Percentiles rank a stretch among this genome's conserved stretches.
phyloP scores from a whole-genome alignment of 192 early-diverging fungal species.

The Backusella liffmaniae region DNA sequence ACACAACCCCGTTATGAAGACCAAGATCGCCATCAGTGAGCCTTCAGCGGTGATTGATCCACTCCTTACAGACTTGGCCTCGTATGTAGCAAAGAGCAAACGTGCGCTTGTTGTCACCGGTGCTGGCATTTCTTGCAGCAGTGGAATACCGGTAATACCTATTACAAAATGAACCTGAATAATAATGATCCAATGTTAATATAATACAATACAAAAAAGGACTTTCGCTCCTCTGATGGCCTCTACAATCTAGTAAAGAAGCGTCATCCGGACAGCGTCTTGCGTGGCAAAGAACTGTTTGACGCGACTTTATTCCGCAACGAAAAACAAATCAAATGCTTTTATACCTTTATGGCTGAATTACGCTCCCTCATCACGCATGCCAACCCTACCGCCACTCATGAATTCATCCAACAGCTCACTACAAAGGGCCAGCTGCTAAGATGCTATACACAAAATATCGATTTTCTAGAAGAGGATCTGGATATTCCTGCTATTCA shows the following conservation, averaged over 20 bases:
- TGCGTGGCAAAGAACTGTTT: slow-evolving; percentile 82
- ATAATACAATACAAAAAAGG: slow-evolving; percentile 41
- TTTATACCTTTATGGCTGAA: slow-evolving; percentile 84
- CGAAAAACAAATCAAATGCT: slow-evolving; percentile 59
- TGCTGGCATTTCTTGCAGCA: slow-evolving; percentile 87
- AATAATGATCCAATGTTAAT: not conserved
- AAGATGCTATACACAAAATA: slow-evolving; percentile 96
- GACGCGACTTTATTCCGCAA: slow-evolving; percentile 79
- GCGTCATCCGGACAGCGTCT: slow-evolving; percentile 56
- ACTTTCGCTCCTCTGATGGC: slow-evolving; percentile 79
- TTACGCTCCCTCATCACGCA: slow-evolving; percentile 67
- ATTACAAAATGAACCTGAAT: not conserved
- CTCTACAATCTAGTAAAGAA: slow-evolving; percentile 81
- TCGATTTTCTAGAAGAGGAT: slow-evolving; percentile 85
- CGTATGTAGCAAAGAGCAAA: slow-evolving; percentile 43
- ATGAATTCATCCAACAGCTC: slow-evolving; percentile 79
- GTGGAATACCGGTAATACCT: slow-evolving; percentile 77
- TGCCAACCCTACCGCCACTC: slow-evolving; percentile 80
- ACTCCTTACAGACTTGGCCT: slow-evolving; percentile 25
- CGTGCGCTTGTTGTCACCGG: slow-evolving; percentile 71
- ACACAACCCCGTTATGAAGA: slow-evolving; percentile 16
- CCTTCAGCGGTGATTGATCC: slow-evolving; percentile 28
- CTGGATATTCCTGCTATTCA: slow-evolving; percentile 80
- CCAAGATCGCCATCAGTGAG: slow-evolving; percentile 30
- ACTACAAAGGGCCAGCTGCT: slow-evolving; percentile 74